Evolutionary conservation across 2,329 filamentous ascomycete species (phyloP), one percentile per base, ranked within the genome.

Genomic region (Orbilia javanica): DNA sequence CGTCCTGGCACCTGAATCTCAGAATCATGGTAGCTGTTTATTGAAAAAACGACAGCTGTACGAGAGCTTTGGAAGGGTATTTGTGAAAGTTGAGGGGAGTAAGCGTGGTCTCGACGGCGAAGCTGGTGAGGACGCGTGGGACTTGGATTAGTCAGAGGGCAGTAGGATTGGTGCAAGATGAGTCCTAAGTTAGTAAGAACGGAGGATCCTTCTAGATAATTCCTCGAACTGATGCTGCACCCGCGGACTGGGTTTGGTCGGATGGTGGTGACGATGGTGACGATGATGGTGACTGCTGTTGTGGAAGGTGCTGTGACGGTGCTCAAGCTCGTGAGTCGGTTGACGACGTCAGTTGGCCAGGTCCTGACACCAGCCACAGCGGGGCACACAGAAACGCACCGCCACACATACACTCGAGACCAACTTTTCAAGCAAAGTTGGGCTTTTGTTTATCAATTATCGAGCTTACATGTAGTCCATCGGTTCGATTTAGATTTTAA

Each of bases 1-100:
- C 96, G 86, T 97, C 94, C 80, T 93, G 93, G 83, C 94, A 94
- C 82, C 94, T 91, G 81, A 97, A 92, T 84, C 94, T 90, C 71
- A 97, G 87, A 83, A 97, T 88, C 90, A 97, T 97, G 80, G 83
- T 85, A 83, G 83, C 11, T 25, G 18, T 60, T 18, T 39, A 48
- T 69, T 18, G n/a, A 18, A 22, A 34, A 18, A 29, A 13, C 11
- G 39, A 13, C 18, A 53, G 39, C 4, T 4, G n/a, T 39, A n/a
- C 20, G 29, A 29, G 25, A n/a, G 13, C n/a, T n/a, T 13, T 11
- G 34, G 25, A 20, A 22, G 10, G 34, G 53, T n/a, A 13, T 25
- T 63, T n/a, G 7, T 18, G 18, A 69, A 18, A 5, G 4, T 34
- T 22, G 39, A 8, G 44, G 22, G 18, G 11, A 50, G 31, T 1